phyloP scores from a whole-genome alignment of 352 stramenopile genomes.

The Achlya hypogyna region DNA sequence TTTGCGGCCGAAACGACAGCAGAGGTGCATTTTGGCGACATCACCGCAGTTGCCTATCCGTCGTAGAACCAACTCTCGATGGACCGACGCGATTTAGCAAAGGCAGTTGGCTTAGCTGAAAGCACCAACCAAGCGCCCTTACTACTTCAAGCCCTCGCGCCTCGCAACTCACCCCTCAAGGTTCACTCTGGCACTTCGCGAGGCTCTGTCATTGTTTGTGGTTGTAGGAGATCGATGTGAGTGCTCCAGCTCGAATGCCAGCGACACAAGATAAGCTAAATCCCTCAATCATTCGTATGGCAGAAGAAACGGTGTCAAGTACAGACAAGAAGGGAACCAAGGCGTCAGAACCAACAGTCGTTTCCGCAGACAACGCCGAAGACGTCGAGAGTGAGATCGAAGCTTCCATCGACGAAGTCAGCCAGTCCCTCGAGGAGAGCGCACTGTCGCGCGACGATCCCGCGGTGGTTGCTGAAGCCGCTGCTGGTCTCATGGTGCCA shows the following conservation, averaged over 20 bases:
- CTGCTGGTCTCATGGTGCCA: neutral
- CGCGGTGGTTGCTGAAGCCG: neutral
- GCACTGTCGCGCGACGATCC: neutral
- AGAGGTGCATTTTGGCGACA: neutral
- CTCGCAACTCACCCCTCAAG: too few species aligned
- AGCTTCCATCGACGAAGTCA: neutral
- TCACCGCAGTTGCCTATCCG: neutral
- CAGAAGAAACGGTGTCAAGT: too few species aligned
- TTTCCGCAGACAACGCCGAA: constrained; percentile 21
- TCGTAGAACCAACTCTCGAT: neutral
- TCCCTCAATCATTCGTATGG: too few species aligned
- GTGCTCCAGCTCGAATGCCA: too few species aligned
- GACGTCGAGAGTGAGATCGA: neutral
- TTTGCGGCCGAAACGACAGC: neutral
- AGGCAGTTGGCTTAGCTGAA: neutral
- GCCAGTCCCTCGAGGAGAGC: neutral
- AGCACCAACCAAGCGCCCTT: neutral
- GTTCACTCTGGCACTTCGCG: too few species aligned
- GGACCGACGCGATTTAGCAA: neutral
- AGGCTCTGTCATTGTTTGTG: too few species aligned
- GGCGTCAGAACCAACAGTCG: too few species aligned
- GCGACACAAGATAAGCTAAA: too few species aligned
- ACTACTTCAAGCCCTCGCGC: neutral
- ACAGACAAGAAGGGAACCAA: too few species aligned
- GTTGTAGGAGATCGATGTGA: too few species aligned